Evolutionary conservation across 2,329 filamentous ascomycete species (phyloP).

Genomic region (Colletotrichum limetticola): DNA sequence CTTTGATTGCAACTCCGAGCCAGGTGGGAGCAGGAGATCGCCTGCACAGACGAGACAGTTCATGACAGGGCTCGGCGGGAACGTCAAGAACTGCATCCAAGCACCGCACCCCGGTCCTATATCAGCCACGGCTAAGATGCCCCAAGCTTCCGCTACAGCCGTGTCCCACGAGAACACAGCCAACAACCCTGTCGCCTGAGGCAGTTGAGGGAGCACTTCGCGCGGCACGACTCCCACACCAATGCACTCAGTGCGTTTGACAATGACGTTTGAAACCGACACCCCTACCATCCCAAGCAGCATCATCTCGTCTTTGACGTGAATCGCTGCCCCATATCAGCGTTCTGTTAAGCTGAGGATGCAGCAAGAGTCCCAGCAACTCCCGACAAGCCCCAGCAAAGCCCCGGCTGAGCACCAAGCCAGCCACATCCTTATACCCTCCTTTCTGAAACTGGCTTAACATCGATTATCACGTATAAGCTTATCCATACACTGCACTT

Average conservation of each 20-base stretch:
- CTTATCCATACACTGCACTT: slow-evolving; percentile 30
- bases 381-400: slow-evolving; percentile 12
- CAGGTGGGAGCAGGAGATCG: slow-evolving; percentile 18
- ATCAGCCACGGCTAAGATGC: slow-evolving; percentile 27
- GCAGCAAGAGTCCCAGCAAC: slow-evolving; percentile 6
- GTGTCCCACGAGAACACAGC: slow-evolving; percentile 25
- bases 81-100: slow-evolving; percentile 24
- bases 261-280: slow-evolving; percentile 34
- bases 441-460: slow-evolving; percentile 34
- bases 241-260: slow-evolving; percentile 35
- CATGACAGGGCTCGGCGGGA: slow-evolving; percentile 26
- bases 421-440: slow-evolving; percentile 19
- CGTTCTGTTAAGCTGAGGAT: slow-evolving; percentile 13
- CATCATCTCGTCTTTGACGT: slow-evolving; percentile 26
- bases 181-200: slow-evolving; percentile 23
- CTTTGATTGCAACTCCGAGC: slow-evolving; percentile 14
- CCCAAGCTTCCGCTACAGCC: slow-evolving; percentile 31
- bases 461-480: slow-evolving; percentile 32
- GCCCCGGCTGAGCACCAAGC: slow-evolving; percentile 14
- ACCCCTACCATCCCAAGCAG: slow-evolving; percentile 24
- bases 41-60: slow-evolving; percentile 30
- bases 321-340: slow-evolving; percentile 28
- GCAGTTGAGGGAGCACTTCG: slow-evolving; percentile 21
- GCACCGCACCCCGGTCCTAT: slow-evolving; percentile 27
- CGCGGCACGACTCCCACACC: slow-evolving; percentile 34